phyloP scores from a whole-genome alignment of 2,329 filamentous ascomycete species.

The Falciphora oryzae region DNA sequence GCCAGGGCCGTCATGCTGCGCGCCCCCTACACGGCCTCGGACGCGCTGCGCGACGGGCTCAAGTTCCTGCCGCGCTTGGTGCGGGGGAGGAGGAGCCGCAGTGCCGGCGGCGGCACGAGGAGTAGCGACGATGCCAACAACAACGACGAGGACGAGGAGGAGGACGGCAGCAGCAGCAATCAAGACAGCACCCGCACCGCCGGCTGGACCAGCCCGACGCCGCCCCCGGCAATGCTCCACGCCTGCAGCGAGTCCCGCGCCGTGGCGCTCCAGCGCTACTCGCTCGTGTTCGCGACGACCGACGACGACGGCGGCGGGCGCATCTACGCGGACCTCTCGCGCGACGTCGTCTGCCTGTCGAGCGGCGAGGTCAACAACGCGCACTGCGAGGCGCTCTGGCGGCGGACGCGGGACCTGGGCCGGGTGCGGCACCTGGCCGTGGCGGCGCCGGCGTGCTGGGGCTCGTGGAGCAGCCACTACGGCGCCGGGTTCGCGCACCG shows the following conservation, averaged over 20 bases:
- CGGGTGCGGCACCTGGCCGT: slow-evolving; percentile 10
- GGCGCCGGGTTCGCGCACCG: slow-evolving; percentile 9
- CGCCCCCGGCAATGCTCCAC: slow-evolving; percentile 11
- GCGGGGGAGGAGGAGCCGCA: neutral
- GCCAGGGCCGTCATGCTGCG: slow-evolving; percentile 11
- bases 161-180: too few species aligned
- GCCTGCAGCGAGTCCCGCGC: slow-evolving; percentile 9
- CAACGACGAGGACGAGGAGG: neutral
- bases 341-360: slow-evolving; percentile 10
- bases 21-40: slow-evolving; percentile 2
- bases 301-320: neutral
- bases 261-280: slow-evolving; percentile 9
- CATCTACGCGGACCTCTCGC: slow-evolving; percentile 10
- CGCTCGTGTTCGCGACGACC: slow-evolving; percentile 4
- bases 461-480: slow-evolving; percentile 10
- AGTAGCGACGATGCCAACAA: neutral
- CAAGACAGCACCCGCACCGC: neutral
- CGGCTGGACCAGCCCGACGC: slow-evolving; percentile 7
- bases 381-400: slow-evolving; percentile 6
- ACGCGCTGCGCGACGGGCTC: neutral
- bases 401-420: slow-evolving; percentile 4
- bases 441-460: slow-evolving; percentile 7
- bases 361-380: slow-evolving; percentile 1
- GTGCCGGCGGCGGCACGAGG: too few species aligned
- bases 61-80: neutral